phyloP scores from a whole-genome alignment of 805 yeast species.

The Candida manassasensis region DNA sequence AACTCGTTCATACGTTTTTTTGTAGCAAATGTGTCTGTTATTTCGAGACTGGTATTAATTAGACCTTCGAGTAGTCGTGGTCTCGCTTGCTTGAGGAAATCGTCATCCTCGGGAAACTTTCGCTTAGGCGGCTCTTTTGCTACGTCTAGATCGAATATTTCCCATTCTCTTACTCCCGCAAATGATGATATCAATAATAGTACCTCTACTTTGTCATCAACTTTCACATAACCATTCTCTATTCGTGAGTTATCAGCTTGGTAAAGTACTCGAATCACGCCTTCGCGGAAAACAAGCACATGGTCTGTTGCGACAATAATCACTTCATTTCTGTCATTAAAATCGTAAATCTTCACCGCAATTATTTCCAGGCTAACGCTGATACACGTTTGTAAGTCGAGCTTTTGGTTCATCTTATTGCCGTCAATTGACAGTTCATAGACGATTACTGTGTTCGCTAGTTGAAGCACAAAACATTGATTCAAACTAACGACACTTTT shows the following conservation, averaged over 20 bases:
- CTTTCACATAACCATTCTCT: background rate
- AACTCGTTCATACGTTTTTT: constrained; percentile 10
- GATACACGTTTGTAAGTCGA: constrained; percentile 2
- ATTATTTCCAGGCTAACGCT: background rate
- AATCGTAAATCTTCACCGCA: background rate
- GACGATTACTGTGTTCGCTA: background rate
- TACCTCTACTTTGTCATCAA: background rate
- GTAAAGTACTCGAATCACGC: background rate
- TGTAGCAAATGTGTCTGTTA: constrained; percentile 25
- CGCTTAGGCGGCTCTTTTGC: background rate
- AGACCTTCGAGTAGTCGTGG: constrained; percentile 3
- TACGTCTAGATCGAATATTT: background rate
- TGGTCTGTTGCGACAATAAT: constrained; percentile 1
- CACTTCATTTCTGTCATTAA: background rate
- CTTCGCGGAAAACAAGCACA: background rate
- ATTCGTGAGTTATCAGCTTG: background rate
- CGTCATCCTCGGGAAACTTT: background rate
- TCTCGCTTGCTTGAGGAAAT: background rate
- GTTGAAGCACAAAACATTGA: background rate
- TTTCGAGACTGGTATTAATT: constrained; percentile 14
- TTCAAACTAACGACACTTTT: background rate
- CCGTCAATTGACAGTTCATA: background rate
- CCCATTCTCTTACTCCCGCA: background rate
- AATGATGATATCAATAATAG: background rate
- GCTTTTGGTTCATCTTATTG: background rate